phyloP scores from a whole-genome alignment of 805 yeast genomes.

The Hemisphaericaspora nanyangensis region DNA sequence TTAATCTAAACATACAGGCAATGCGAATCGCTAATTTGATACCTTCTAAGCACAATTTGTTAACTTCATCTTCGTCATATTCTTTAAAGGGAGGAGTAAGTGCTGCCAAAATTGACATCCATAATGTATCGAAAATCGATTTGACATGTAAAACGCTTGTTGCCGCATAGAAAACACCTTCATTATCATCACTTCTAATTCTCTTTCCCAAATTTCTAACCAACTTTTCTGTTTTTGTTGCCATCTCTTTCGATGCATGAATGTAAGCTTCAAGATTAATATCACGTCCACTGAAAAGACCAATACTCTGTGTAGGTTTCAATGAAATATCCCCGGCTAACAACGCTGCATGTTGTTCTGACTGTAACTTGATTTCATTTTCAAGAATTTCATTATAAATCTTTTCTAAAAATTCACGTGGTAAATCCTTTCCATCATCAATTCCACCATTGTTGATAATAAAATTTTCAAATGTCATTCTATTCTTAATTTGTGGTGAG shows the following conservation, averaged over 20 bases:
- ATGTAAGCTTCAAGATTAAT: constrained; percentile 76
- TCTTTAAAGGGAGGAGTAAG: constrained; percentile 92
- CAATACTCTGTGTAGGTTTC: constrained; percentile 38
- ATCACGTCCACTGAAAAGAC: constrained; percentile 70
- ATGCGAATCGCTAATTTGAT: constrained; percentile 77
- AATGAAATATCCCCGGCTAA: constrained; percentile 56
- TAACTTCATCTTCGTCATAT: constrained; percentile 69
- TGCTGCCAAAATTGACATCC: constrained; percentile 98
- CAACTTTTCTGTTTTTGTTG: constrained; percentile 81
- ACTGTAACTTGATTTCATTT: constrained; percentile 85
- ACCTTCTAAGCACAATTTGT: constrained; percentile 76
- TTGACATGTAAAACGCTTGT: constrained; percentile 85
- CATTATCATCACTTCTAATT: constrained; percentile 35
- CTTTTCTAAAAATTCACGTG: constrained; percentile 63
- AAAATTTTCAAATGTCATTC: constrained; percentile 88
- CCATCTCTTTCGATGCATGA: constrained; percentile 89
- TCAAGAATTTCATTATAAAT: constrained; percentile 74
- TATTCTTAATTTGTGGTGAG: constrained; percentile 75
- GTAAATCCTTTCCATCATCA: constrained; percentile 84
- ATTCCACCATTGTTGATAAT: constrained; percentile 85
- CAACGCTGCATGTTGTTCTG: constrained; percentile 92
- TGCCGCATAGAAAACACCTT: constrained; percentile 67
- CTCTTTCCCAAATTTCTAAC: constrained; percentile 61
- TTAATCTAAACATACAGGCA: constrained; percentile 78
- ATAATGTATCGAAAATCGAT: constrained; percentile 87